phyloP scores from a whole-genome alignment of 2,329 filamentous ascomycete genomes.

The Diaporthe ilicicola region DNA sequence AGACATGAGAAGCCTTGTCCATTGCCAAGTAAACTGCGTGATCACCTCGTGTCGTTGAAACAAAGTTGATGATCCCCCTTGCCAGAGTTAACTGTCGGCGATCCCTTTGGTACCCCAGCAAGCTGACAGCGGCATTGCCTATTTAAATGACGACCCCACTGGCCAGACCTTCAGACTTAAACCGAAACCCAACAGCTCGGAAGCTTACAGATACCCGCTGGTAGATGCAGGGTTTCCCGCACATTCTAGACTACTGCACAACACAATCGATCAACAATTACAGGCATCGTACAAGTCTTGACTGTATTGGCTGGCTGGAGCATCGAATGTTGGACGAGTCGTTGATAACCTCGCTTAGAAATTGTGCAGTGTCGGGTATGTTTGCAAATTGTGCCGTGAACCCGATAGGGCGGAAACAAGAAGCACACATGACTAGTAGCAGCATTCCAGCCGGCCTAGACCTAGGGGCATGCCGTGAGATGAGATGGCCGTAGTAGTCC shows the following conservation, averaged over 20 bases:
- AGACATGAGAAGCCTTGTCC: background rate
- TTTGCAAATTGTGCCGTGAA: background rate
- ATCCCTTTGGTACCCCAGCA: background rate
- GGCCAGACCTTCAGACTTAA: slow-evolving; percentile 3
- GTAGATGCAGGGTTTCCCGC: background rate
- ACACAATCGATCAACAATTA: background rate
- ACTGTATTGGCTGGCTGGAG: background rate
- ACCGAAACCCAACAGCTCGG: slow-evolving; percentile 8
- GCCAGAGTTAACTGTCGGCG: background rate
- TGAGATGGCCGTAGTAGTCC: background rate
- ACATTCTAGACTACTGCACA: background rate
- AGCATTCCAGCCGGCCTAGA: background rate
- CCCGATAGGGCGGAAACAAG: background rate
- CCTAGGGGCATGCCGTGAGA: background rate
- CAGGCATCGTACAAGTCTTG: background rate
- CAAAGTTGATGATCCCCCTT: slow-evolving; percentile 14
- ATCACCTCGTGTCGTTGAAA: slow-evolving; percentile 15
- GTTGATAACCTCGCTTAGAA: slow-evolving; percentile 4
- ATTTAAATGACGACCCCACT: slow-evolving; percentile 14
- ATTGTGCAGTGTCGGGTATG: background rate
- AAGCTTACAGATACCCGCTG: slow-evolving; percentile 18
- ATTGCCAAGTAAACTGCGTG: too few species aligned
- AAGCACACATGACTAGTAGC: background rate
- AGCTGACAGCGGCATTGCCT: slow-evolving; percentile 16
- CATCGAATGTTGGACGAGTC: slow-evolving; percentile 8